Percentiles rank a stretch among this genome's conserved stretches.
These are phyloP conservation scores for Hypericum perforatum DNA, from an alignment of 345 rosid species.

Conservation along the genomic window DNA sequence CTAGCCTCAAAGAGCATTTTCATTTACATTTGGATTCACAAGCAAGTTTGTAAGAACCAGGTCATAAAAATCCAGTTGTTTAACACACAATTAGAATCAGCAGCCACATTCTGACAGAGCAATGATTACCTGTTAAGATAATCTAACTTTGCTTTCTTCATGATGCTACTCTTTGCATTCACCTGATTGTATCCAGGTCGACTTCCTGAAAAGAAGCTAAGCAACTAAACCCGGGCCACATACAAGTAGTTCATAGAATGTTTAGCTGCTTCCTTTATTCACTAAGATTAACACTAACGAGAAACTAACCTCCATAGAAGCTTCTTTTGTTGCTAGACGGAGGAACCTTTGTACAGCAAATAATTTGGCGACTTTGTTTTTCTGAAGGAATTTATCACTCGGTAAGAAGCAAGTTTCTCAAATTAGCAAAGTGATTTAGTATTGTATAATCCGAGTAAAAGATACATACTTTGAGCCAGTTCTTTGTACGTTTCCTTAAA, in stretches of 20 bases:
- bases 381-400: conserved; percentile 28
- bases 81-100: background rate
- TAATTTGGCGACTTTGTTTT: conserved; percentile 74
- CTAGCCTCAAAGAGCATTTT: too few species aligned
- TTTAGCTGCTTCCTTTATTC: background rate
- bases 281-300: background rate
- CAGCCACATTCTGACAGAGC: background rate
- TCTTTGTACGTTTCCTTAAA: conserved; percentile 54
- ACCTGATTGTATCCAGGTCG: conserved; percentile 51
- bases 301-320: conserved; percentile 40
- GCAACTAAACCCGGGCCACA: background rate
- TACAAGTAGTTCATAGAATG: background rate
- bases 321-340: conserved; percentile 63
- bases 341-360: conserved; percentile 68
- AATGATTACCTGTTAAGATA: conserved; percentile 53
- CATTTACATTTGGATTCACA: too few species aligned
- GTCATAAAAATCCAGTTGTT: background rate
- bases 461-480: conserved; percentile 59
- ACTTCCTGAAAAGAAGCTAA: conserved; percentile 29
- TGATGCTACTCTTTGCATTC: conserved; percentile 60
- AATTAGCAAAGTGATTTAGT: background rate
- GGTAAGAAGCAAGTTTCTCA: conserved; percentile 10
- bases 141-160: conserved; percentile 87
- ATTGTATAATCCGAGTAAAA: conserved; percentile 7
- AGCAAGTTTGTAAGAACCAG: background rate